Base-by-base conservation (phyloP, 2,329 filamentous ascomycete genomes). In the Clonostachys sp. region DNA sequence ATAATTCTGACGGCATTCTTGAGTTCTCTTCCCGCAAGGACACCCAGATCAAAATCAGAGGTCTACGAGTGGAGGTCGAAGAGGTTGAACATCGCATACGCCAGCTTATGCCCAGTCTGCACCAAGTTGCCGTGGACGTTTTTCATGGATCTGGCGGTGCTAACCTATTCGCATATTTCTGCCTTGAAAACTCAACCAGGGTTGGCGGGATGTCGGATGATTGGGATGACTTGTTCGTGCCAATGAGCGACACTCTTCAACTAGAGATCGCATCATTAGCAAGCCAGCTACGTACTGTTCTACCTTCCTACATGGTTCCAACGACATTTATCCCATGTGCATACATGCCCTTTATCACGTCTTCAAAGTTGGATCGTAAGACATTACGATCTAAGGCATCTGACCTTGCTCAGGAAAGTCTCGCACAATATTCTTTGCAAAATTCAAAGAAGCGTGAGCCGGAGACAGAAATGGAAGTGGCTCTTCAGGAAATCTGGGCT, bases 401-500 rank as follows among this genome's bases (percentile, higher is more conserved):
- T 14, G 34, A 38, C n/a, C 52, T 51, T 18, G 16, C 30, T 10
- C 45, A 47, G 14, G 48, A 50, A 33, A 46, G 51, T 17, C 41
- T 55, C 5, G 50, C 49, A 34, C 38, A 45, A 13, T 56, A 56
- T 36, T 57, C 57, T 2, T 54, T 58, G 9, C 59, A 63, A 41
- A 48, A 60, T 20, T 56, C 50, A 20, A 52, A 50, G 42, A 53
- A 50, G 41, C 51, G 50, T 16, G 40, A 34, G 6, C 50, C 51
- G 2, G 44, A 49, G 40, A 54, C 56, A 5, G 53, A 55, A 14
- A 51, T 56, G 30, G 55, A 60, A 34, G 53, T 58, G 20, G 53
- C 56, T 14, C 45, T 73, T 9, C 56, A 58, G 7, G 51, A 58
- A 18, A 69, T 73, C 60, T 70, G 51, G 51, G 45, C 50, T 33